Conservation (phyloP, 805 yeast genomes). For the Torulaspora gathmanii region DNA sequence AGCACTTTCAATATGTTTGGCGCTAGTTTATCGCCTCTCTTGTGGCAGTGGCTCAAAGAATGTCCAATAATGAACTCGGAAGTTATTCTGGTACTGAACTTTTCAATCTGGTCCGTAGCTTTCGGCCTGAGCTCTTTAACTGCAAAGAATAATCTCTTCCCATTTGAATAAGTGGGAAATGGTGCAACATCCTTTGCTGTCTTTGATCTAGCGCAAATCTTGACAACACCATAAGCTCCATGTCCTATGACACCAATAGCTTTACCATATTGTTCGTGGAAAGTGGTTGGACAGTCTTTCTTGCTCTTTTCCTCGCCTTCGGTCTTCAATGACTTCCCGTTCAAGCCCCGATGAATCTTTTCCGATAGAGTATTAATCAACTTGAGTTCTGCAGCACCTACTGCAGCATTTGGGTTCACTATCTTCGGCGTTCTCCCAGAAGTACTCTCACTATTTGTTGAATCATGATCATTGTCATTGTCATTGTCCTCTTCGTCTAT, state of each 20-base stretch:
- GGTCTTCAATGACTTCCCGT: slow-evolving; percentile 25
- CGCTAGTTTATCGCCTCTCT: slow-evolving; percentile 37
- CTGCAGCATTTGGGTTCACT: slow-evolving; percentile 39
- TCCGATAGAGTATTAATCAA: slow-evolving; percentile 46
- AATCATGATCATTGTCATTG: slow-evolving; percentile 7
- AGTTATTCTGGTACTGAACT: slow-evolving; percentile 80
- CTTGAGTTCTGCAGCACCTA: slow-evolving; percentile 46
- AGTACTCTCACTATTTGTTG: slow-evolving; percentile 1
- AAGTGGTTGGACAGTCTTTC: slow-evolving; percentile 18
- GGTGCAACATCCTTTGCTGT: slow-evolving; percentile 11
- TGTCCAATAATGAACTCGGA: slow-evolving; percentile 86
- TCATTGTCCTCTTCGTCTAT: slow-evolving; percentile 13
- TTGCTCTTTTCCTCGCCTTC: slow-evolving; percentile 8
- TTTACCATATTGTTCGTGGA: slow-evolving; percentile 47
- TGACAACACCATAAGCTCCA: slow-evolving; percentile 94
- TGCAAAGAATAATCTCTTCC: slow-evolving; percentile 69
- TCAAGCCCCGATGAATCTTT: slow-evolving; percentile 42
- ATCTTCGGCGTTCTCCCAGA: slow-evolving; percentile 18
- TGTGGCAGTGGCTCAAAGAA: slow-evolving; percentile 48
- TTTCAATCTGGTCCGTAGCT: slow-evolving; percentile 84
- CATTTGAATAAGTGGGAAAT: slow-evolving; percentile 62
- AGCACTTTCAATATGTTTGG: slow-evolving; percentile 72
- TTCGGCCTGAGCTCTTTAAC: slow-evolving; percentile 78
- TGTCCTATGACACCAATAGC: slow-evolving; percentile 64
- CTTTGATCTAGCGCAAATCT: slow-evolving; percentile 59